Evolutionary conservation across 495 filamentous ascomycete species (phyloP).

Genomic region (Aspergillus cristatus): DNA sequence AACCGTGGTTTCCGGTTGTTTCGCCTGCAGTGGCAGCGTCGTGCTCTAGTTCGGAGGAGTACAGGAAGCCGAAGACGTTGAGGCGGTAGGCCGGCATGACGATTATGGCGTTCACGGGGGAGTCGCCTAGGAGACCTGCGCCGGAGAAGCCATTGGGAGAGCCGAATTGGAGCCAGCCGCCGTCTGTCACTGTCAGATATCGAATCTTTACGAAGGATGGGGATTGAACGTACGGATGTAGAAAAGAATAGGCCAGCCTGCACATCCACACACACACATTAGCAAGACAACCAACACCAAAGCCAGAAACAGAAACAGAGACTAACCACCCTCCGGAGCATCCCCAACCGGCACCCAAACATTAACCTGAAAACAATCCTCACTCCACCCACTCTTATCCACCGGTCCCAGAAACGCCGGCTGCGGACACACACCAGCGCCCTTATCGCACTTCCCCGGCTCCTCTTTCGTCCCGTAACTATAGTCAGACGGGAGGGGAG

Average conservation of each 20-base stretch:
- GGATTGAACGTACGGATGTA: constrained; percentile 29
- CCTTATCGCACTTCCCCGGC: constrained; percentile 19
- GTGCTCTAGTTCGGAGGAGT: constrained; percentile 41
- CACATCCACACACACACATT: constrained; percentile 1
- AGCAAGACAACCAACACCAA: background rate
- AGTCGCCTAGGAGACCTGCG: constrained; percentile 40
- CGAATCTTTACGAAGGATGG: background rate
- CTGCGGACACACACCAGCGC: constrained; percentile 30
- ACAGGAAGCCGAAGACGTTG: constrained; percentile 58
- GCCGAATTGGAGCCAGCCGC: constrained; percentile 51
- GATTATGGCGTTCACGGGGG: constrained; percentile 43
- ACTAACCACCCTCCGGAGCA: constrained; percentile 10
- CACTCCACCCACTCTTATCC: constrained; percentile 16
- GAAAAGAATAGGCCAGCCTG: constrained; percentile 37
- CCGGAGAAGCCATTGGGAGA: constrained; percentile 36
- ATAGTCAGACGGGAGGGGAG: constrained; percentile 19
- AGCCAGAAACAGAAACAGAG: background rate
- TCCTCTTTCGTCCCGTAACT: constrained; percentile 25
- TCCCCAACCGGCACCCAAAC: constrained; percentile 31
- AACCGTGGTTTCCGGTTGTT: constrained; percentile 50
- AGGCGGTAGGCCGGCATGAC: constrained; percentile 63
- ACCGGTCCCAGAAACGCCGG: constrained; percentile 18
- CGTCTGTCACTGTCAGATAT: constrained; percentile 26
- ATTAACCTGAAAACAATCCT: constrained; percentile 40
- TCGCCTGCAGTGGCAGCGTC: constrained; percentile 39